These are phyloP conservation scores for Cytospora schulzeri DNA, from an alignment of 2,329 filamentous ascomycete species.

Conservation along the genomic window DNA sequence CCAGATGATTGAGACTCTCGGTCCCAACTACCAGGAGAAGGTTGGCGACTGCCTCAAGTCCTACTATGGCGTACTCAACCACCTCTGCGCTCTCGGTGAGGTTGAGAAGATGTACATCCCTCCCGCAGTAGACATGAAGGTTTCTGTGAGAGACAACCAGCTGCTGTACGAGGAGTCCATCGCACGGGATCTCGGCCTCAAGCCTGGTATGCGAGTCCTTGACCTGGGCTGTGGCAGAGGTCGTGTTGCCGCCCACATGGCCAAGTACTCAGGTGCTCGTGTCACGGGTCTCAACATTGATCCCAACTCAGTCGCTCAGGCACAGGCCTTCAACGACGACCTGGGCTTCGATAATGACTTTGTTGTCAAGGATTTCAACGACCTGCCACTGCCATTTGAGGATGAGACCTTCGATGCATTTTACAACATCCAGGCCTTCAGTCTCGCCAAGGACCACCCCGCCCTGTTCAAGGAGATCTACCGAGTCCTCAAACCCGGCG, in stretches of 20 bases:
- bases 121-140: conserved; percentile 53
- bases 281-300: conserved; percentile 58
- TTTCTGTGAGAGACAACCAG: conserved; percentile 54
- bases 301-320: conserved; percentile 53
- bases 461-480: conserved; percentile 51
- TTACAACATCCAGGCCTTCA: conserved; percentile 61
- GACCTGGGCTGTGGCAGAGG: conserved; percentile 57
- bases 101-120: conserved; percentile 63
- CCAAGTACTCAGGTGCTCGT: conserved; percentile 47
- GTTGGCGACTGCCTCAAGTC: conserved; percentile 54
- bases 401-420: conserved; percentile 54
- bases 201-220: conserved; percentile 48
- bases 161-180: conserved; percentile 55
- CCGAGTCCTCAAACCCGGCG: conserved; percentile 52
- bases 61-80: conserved; percentile 58
- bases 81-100: conserved; percentile 56
- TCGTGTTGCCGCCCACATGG: conserved; percentile 56
- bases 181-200: conserved; percentile 48
- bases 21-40: conserved; percentile 51
- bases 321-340: conserved; percentile 46
- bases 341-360: conserved; percentile 50
- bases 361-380: conserved; percentile 54
- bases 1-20: conserved; percentile 50
- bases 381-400: conserved; percentile 52
- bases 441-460: conserved; percentile 51